phyloP scores from a whole-genome alignment of 2,329 filamentous ascomycete genomes.

The Pestalotiopsis sp. region DNA sequence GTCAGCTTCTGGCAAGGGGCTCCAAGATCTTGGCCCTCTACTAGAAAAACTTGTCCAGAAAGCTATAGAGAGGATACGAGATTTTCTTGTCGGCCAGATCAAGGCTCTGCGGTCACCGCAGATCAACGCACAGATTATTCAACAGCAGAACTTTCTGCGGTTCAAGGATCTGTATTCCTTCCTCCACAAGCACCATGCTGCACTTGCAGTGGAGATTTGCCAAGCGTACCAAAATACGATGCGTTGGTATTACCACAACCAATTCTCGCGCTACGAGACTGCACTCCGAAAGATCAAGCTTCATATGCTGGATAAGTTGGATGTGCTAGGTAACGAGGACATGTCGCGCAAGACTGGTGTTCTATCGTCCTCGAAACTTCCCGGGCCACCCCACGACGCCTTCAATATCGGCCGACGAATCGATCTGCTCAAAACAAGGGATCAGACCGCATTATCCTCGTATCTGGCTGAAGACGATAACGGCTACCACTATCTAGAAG shows the following conservation, averaged over 20 bases:
- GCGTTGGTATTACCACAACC: slow-evolving; percentile 95
- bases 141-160: slow-evolving; percentile 86
- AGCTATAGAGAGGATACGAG: slow-evolving; percentile 91
- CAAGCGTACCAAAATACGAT: slow-evolving; percentile 98
- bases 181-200: slow-evolving; percentile 76
- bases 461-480: slow-evolving; percentile 92
- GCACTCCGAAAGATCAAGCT: slow-evolving; percentile 84
- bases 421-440: slow-evolving; percentile 75
- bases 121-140: slow-evolving; percentile 96
- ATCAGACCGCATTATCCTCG: slow-evolving; percentile 77
- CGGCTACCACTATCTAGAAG: slow-evolving; percentile 81
- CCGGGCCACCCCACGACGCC: slow-evolving; percentile 73
- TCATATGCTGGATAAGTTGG: slow-evolving; percentile 79
- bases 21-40: slow-evolving; percentile 82
- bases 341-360: slow-evolving; percentile 64
- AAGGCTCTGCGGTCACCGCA: slow-evolving; percentile 92
- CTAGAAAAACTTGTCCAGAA: slow-evolving; percentile 83
- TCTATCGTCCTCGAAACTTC: slow-evolving; percentile 51
- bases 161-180: slow-evolving; percentile 90
- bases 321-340: slow-evolving; percentile 81
- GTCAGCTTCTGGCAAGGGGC: slow-evolving; percentile 68
- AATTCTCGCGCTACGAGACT: slow-evolving; percentile 85
- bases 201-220: slow-evolving; percentile 86
- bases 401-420: slow-evolving; percentile 87
- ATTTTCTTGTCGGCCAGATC: slow-evolving; percentile 92